A percentile compares a stretch with the other conserved stretches of the same genome.
phyloP scores from a whole-genome alignment of 1,284 basidiomycete genomes.

The Flammula alnicola region DNA sequence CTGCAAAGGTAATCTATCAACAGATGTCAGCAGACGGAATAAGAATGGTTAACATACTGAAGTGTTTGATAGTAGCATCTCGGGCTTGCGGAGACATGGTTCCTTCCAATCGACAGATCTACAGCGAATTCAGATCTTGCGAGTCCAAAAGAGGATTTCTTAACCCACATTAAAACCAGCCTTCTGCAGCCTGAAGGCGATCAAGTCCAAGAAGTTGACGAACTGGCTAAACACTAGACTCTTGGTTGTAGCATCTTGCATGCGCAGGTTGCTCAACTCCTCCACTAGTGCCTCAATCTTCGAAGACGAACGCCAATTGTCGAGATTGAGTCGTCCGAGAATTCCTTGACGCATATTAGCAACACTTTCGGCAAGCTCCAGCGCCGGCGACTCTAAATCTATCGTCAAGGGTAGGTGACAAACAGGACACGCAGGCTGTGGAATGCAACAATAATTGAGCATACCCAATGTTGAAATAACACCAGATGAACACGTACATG shows the following conservation, averaged over 20 bases:
- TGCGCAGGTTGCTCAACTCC: slow-evolving; percentile 85
- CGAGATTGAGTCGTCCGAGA: slow-evolving; percentile 86
- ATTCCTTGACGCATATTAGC: slow-evolving; percentile 85
- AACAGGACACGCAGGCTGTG: slow-evolving; percentile 90
- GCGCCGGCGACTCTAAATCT: slow-evolving; percentile 90
- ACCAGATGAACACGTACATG: slow-evolving; percentile 49
- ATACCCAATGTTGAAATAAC: slow-evolving; percentile 3
- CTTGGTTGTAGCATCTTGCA: slow-evolving; percentile 92
- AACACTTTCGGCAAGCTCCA: slow-evolving; percentile 78
- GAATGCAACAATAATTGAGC: slow-evolving; percentile 4
- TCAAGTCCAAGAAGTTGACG: slow-evolving; percentile 89
- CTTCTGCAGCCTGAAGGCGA: slow-evolving; percentile 90
- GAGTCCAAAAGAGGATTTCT: background rate
- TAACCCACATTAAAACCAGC: slow-evolving; percentile 83
- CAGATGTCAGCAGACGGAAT: background rate
- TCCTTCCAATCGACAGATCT: slow-evolving; percentile 95
- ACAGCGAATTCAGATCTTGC: slow-evolving; percentile 18
- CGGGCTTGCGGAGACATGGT: slow-evolving; percentile 97
- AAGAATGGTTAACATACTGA: slow-evolving; percentile 61
- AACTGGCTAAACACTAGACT: slow-evolving; percentile 97
- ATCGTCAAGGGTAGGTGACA: slow-evolving; percentile 95
- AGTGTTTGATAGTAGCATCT: slow-evolving; percentile 93
- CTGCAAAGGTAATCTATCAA: slow-evolving; percentile 40
- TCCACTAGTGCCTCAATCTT: slow-evolving; percentile 98
- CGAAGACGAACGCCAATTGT: slow-evolving; percentile 92